These are phyloP conservation scores for Penicillium parvum DNA, from an alignment of 495 filamentous ascomycete species.

Conservation along the genomic window DNA sequence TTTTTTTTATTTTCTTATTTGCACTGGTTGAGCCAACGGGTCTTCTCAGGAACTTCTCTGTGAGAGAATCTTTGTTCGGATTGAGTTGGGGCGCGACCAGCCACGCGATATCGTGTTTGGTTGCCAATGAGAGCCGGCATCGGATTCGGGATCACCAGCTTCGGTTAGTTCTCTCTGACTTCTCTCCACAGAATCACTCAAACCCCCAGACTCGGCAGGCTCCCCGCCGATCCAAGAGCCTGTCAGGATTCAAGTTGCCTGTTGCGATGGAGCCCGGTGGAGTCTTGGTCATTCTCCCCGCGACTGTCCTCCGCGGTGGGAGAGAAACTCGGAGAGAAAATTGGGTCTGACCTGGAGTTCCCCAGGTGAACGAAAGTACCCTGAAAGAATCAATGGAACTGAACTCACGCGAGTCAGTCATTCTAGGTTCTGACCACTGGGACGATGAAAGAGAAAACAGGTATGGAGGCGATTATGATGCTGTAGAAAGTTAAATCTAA, in stretches of 20 bases:
- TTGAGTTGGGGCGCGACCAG: too few species aligned
- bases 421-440: too few species aligned
- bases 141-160: slow-evolving; percentile 18
- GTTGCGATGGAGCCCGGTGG: not conserved
- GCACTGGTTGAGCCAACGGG: too few species aligned
- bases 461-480: too few species aligned
- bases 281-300: not conserved
- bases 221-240: slow-evolving; percentile 15
- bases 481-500: too few species aligned
- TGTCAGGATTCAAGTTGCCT: slow-evolving; percentile 6
- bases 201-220: slow-evolving; percentile 2
- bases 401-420: not conserved
- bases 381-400: not conserved
- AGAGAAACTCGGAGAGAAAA: too few species aligned
- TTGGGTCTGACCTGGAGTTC: not conserved
- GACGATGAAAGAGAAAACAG: too few species aligned
- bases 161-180: slow-evolving; percentile 11
- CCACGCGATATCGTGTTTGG: too few species aligned
- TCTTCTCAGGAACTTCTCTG: too few species aligned
- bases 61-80: too few species aligned
- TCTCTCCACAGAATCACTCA: too few species aligned
- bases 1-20: too few species aligned
- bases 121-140: slow-evolving; percentile 1
- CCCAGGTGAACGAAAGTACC: not conserved
- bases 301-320: not conserved